These are phyloP conservation scores for Arabidopsis lyrata DNA, from an alignment of 441 rosid species.

Conservation along the genomic window DNA sequence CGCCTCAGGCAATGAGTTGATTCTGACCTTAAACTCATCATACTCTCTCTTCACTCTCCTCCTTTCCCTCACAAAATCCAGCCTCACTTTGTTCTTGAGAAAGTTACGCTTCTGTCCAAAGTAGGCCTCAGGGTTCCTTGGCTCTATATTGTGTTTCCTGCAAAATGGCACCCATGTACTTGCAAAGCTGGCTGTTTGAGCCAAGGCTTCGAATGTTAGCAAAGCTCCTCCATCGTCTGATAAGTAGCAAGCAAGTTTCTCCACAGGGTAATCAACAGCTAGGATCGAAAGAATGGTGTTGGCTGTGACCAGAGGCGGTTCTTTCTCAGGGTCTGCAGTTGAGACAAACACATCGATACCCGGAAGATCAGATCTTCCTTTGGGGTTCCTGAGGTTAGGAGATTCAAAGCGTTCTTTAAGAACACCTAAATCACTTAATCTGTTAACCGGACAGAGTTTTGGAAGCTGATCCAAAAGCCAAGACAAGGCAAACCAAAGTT, in stretches of 20 bases:
- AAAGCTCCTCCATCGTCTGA: slow-evolving; percentile 94
- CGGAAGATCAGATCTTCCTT: slow-evolving; percentile 83
- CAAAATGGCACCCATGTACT: slow-evolving; percentile 93
- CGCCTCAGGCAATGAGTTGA: slow-evolving; percentile 75
- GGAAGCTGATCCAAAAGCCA: slow-evolving; percentile 95
- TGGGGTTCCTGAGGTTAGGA: slow-evolving; percentile 70
- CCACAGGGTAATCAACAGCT: slow-evolving; percentile 91
- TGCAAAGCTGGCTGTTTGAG: slow-evolving; percentile 89
- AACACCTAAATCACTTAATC: slow-evolving; percentile 72
- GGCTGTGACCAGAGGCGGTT: slow-evolving; percentile 90
- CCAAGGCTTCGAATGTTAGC: slow-evolving; percentile 86
- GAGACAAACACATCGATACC: slow-evolving; percentile 93
- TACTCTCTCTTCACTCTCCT: slow-evolving; percentile 91
- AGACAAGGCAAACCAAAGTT: slow-evolving; percentile 91
- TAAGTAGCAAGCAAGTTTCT: slow-evolving; percentile 85
- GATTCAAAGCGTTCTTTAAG: slow-evolving; percentile 73
- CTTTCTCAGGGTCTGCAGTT: slow-evolving; percentile 93
- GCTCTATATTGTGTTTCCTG: slow-evolving; percentile 82
- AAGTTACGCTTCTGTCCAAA: slow-evolving; percentile 79
- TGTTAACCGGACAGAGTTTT: slow-evolving; percentile 85
- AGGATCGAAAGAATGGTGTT: slow-evolving; percentile 88
- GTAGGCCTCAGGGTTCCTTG: slow-evolving; percentile 92
- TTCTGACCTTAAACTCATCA: slow-evolving; percentile 92
- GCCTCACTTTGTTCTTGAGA: slow-evolving; percentile 74
- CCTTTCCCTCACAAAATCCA: slow-evolving; percentile 88